Percentiles rank a stretch among this genome's conserved stretches.
phyloP scores from a whole-genome alignment of 2,329 filamentous ascomycete species.

The Cordyceps farinosa region DNA sequence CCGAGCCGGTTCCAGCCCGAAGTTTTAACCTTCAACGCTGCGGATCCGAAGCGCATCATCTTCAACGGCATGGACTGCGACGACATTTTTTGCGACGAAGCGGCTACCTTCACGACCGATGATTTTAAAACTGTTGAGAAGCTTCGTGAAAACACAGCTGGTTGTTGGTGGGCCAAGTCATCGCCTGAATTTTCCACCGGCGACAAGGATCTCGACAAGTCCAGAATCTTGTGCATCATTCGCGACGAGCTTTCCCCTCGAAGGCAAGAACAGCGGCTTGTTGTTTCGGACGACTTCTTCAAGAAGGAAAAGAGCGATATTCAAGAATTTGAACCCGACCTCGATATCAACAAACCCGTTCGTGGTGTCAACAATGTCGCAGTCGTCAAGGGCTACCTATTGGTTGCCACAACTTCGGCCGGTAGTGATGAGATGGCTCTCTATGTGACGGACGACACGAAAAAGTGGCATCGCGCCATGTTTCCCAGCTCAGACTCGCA shows the following conservation, averaged over 20 bases:
- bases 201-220: conserved; percentile 59
- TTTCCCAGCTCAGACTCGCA: conserved; percentile 75
- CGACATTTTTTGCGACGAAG: conserved; percentile 60
- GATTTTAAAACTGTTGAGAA: conserved; percentile 70
- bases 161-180: conserved; percentile 85
- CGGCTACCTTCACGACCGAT: conserved; percentile 73
- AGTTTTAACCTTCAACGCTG: conserved; percentile 74
- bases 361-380: conserved; percentile 79
- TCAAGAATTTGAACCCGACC: conserved; percentile 68
- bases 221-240: conserved; percentile 77
- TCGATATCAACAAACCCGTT: conserved; percentile 71
- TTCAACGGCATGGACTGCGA: conserved; percentile 73
- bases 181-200: conserved; percentile 70
- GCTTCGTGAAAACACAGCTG: conserved; percentile 65
- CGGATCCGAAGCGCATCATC: conserved; percentile 79
- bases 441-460: conserved; percentile 80
- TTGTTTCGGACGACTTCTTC: conserved; percentile 85
- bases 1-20: conserved; percentile 51
- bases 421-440: conserved; percentile 88
- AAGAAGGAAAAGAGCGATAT: conserved; percentile 44
- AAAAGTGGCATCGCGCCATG: conserved; percentile 85
- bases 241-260: conserved; percentile 67
- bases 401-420: conserved; percentile 75
- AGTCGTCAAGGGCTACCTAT: conserved; percentile 78
- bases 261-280: conserved; percentile 70